phyloP scores from a whole-genome alignment of 2,329 filamentous ascomycete genomes.

The Tolypocladium capitatum region DNA sequence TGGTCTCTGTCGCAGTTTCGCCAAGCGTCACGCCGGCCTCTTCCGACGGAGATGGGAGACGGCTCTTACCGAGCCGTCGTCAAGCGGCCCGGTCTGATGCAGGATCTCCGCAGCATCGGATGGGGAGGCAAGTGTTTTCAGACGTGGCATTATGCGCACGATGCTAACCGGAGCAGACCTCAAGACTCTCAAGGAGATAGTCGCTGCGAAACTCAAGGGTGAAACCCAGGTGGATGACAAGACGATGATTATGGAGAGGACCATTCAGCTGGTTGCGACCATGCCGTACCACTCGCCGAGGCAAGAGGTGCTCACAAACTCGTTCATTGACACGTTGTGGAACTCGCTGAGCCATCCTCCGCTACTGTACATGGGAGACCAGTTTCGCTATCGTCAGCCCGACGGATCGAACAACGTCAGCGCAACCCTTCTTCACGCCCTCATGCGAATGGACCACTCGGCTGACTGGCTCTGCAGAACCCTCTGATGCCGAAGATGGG shows the following conservation, averaged over 20 bases:
- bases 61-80: conserved; percentile 40
- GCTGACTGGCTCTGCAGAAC: conserved; percentile 29
- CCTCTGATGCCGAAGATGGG: conserved; percentile 51
- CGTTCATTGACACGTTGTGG: conserved; percentile 59
- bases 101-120: conserved; percentile 45
- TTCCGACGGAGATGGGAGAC: conserved; percentile 49
- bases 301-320: conserved; percentile 49
- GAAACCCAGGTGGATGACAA: conserved; percentile 56
- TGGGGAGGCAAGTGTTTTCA: conserved; percentile 23
- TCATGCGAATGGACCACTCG: too few species aligned
- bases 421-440: not conserved
- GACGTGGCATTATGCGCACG: too few species aligned
- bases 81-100: conserved; percentile 35
- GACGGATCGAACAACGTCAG: conserved; percentile 57
- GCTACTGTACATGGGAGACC: conserved; percentile 46
- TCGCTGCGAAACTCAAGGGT: conserved; percentile 50
- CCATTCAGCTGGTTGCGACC: conserved; percentile 56
- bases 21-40: conserved; percentile 42
- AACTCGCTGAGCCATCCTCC: conserved; percentile 60
- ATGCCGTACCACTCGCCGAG: conserved; percentile 49
- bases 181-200: conserved; percentile 46
- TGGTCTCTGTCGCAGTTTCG: conserved; percentile 18
- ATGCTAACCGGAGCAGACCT: conserved; percentile 33
- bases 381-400: conserved; percentile 52
- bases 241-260: conserved; percentile 62